Percentiles rank a stretch among this genome's conserved stretches.
Conservation (phyloP, 169 alveolate species). For the Babesia divergens region DNA sequence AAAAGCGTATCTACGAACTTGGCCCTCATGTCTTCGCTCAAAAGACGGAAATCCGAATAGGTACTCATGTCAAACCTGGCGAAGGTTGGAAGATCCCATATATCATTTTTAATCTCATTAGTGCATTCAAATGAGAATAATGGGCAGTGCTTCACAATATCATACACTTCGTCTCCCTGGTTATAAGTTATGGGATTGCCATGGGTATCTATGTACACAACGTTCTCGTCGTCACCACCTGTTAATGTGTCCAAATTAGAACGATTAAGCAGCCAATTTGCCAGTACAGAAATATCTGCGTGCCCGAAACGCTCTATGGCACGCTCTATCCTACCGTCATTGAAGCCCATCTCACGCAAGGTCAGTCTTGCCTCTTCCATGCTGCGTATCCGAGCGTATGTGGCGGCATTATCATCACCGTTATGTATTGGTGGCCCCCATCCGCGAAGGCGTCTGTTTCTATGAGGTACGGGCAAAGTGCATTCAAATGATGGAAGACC, state of each 20-base stretch:
- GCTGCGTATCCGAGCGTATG: not conserved
- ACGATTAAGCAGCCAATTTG: slow-evolving; percentile 45
- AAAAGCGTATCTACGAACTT: not conserved
- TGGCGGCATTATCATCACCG: not conserved
- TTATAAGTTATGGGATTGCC: not conserved
- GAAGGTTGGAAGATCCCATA: not conserved
- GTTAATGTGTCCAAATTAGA: not conserved
- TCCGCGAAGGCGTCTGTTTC: not conserved
- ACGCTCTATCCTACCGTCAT: slow-evolving; percentile 18
- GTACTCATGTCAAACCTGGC: not conserved
- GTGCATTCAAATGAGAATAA: not conserved
- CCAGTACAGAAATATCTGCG: slow-evolving; percentile 35
- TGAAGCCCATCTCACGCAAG: slow-evolving; percentile 57
- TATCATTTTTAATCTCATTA: not conserved
- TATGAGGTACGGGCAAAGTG: not conserved
- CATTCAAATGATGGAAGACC: no score
- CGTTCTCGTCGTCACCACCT: not conserved
- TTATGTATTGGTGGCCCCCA: not conserved
- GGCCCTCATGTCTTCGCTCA: not conserved
- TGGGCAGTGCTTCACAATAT: not conserved
- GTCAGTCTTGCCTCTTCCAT: slow-evolving; percentile 30
- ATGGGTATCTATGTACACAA: not conserved
- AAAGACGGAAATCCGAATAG: not conserved
- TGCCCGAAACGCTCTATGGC: slow-evolving; percentile 48
- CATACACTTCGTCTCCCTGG: not conserved